Base-by-base conservation (phyloP, 495 filamentous ascomycete species). In the Ascobolus immersus region DNA sequence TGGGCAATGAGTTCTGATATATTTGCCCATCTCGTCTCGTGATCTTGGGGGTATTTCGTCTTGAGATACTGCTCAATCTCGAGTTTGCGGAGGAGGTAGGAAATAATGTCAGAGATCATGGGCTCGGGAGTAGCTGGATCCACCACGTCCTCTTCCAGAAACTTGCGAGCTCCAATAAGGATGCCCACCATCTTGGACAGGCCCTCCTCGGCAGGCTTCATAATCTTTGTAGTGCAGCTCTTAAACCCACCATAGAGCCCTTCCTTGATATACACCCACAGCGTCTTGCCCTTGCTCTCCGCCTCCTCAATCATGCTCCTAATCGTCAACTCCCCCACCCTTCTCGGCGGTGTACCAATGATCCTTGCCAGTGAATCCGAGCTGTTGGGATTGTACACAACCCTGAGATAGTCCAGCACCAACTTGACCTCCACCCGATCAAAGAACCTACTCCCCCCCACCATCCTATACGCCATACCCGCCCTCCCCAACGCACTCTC, bases 391-490 rank as follows among this genome's bases (percentile, higher is more conserved):
- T 90, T 78, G 48, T 73, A 69, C 22, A 92, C 65, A 4, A 89
- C 72, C 18, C 81, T 63, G 15, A 94, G 55, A 50, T 99, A 94
- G 49, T 94, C 81, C 5, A 99, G 51, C 1, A 94, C 49, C 3
- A 73, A 64, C 49, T 89, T 93, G 45, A 99, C 72, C 53, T 99
- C 89, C 8, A 67, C 60, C 29, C 89, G 67, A 42, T 99, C 89
- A 44, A 84, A 99, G 53, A 99, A 99, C 35, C 72, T 71, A 21
- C 69, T 64, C 0, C 89, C 89, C 12, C 67, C 89, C 32, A 93
- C 76, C 89, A 94, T 94, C 20, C 69, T 69, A 52, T 99, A 99
- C 0, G 81, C 63, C 20, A 99, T 67, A 1, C 89, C 89, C 6
- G 69, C 67, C 47, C 75, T 81, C 3, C 79, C 81, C 39, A 94